Percentiles rank a stretch among this genome's conserved stretches.
These are phyloP conservation scores for Agrocybe praecox DNA, from an alignment of 768 basidiomycete genomes.

Conservation along the genomic window DNA sequence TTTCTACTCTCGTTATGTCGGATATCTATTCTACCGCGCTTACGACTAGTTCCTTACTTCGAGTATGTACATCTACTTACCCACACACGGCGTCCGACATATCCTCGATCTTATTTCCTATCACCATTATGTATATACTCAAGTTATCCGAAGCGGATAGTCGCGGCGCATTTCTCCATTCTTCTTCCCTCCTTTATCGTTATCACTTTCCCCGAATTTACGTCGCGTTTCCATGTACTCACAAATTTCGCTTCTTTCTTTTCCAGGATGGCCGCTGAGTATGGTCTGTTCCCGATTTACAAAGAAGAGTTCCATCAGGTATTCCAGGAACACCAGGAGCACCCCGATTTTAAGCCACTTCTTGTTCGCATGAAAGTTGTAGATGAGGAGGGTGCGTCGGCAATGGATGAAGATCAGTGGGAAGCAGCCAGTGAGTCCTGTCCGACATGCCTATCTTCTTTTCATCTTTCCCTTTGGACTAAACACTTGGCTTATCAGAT, in stretches of 20 bases:
- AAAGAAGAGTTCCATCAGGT: conserved; percentile 91
- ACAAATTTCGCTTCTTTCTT: background rate
- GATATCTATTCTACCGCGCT: no score
- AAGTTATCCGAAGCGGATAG: background rate
- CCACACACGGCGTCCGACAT: background rate
- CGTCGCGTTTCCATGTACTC: background rate
- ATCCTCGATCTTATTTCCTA: background rate
- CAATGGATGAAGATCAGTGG: conserved; percentile 96
- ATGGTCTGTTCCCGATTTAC: conserved; percentile 73
- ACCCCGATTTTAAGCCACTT: conserved; percentile 80
- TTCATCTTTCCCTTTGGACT: background rate
- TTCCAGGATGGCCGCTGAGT: conserved; percentile 82
- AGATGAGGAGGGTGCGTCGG: conserved; percentile 80
- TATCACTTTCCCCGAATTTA: background rate
- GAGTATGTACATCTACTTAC: background rate
- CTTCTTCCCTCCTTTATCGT: background rate
- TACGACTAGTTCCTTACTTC: background rate
- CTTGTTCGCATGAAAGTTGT: conserved; percentile 92
- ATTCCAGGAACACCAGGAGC: conserved; percentile 77
- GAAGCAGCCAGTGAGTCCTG: conserved; percentile 97
- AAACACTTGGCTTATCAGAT: conserved; percentile 48
- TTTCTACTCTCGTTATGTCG: background rate
- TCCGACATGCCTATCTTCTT: background rate
- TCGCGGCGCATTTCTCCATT: background rate
- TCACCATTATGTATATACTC: background rate